Percentiles rank a stretch among this genome's conserved stretches.
Conservation (phyloP, 2,329 filamentous ascomycete species). For the Helotiales sp. region DNA sequence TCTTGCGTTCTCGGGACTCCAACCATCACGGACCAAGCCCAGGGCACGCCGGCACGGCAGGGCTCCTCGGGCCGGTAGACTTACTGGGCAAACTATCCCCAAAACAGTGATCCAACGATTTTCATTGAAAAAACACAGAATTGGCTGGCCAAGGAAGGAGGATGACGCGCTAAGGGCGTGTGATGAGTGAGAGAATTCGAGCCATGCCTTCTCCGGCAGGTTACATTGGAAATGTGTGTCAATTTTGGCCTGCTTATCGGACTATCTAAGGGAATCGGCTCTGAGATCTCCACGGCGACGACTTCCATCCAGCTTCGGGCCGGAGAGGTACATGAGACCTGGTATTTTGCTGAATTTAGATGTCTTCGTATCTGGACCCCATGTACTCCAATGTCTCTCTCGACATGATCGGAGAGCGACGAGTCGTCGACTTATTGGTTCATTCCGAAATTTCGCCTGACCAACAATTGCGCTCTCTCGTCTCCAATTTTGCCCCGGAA, state of each 20-base stretch:
- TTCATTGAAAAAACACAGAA: not conserved
- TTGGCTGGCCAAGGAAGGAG: conserved; percentile 6
- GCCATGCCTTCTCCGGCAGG: not conserved
- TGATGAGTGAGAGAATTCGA: not conserved
- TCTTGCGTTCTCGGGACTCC: not conserved
- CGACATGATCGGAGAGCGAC: not conserved
- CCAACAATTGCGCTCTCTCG: conserved; percentile 1
- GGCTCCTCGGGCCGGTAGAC: conserved; percentile 6
- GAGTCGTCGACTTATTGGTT: not conserved
- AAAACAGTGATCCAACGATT: not conserved
- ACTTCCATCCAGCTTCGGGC: not conserved
- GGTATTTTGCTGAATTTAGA: conserved; percentile 2
- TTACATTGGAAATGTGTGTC: conserved; percentile 6
- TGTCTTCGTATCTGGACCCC: not conserved
- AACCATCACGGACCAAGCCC: not conserved
- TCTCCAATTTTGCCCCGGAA: not conserved
- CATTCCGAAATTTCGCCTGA: not conserved
- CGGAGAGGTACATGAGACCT: not conserved
- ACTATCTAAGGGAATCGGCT: not conserved
- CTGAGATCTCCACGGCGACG: not conserved
- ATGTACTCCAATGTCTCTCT: not conserved
- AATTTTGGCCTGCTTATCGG: conserved; percentile 3
- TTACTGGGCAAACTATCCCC: not conserved
- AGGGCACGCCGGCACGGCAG: too few relatives aligned
- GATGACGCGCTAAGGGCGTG: not conserved